Percentiles rank a stretch among this genome's conserved stretches.
Conservation (phyloP, 192 early-diverging fungal species). For the Thoreauomyces humboldtii region DNA sequence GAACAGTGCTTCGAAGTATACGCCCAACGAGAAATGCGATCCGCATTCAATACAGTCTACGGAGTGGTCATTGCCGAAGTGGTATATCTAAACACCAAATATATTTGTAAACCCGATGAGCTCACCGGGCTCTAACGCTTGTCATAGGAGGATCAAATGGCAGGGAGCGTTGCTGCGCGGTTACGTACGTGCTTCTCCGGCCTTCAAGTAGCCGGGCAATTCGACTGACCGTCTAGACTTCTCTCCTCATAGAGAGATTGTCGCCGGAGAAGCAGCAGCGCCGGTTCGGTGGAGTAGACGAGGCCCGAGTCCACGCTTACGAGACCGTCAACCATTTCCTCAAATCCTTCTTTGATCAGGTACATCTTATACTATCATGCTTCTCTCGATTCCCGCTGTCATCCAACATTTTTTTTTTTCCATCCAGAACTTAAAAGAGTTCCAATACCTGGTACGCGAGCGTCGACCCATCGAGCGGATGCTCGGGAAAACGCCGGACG, state of each 20-base stretch:
- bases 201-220: no score
- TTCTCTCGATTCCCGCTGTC: not conserved
- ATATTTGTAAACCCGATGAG: slow-evolving; percentile 1
- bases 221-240: not conserved
- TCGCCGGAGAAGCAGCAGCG: slow-evolving; percentile 1
- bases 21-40: slow-evolving; percentile 35
- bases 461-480: slow-evolving; percentile 44
- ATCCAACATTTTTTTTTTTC: not conserved
- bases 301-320: slow-evolving; percentile 32
- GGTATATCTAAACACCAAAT: no score
- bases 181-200: slow-evolving; percentile 16
- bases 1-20: slow-evolving; percentile 53
- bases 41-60: slow-evolving; percentile 49
- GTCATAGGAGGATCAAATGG: not conserved
- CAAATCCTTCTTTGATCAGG: slow-evolving; percentile 50
- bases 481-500: slow-evolving; percentile 43
- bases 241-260: no score
- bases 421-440: slow-evolving; percentile 53
- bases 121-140: not conserved
- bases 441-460: slow-evolving; percentile 36
- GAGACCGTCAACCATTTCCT: slow-evolving; percentile 51
- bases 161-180: slow-evolving; percentile 7
- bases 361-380: slow-evolving; percentile 10
- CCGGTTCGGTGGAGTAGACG: slow-evolving; percentile 24
- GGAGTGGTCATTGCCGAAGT: slow-evolving; percentile 26